phyloP scores from a whole-genome alignment of 164 flowering plant genomes.

The Sedum album region DNA sequence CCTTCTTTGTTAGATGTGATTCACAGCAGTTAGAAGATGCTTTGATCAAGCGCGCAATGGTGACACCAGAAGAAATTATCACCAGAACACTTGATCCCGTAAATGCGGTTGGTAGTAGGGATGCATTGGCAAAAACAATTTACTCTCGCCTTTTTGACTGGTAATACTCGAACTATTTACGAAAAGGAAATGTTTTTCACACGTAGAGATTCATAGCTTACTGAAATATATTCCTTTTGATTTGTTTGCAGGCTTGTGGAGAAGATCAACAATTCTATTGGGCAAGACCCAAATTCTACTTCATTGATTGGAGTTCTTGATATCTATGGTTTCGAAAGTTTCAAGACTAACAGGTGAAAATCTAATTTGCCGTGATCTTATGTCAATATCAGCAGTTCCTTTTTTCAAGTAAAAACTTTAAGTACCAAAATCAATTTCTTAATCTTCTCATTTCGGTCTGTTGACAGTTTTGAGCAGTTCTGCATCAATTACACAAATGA shows the following conservation, averaged over 20 bases:
- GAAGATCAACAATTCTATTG: slow-evolving; percentile 85
- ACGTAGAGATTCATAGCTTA: too few relatives aligned
- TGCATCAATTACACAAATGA: not conserved
- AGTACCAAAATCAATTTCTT: not conserved
- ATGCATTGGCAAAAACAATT: slow-evolving; percentile 93
- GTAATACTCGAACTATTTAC: slow-evolving; percentile 37
- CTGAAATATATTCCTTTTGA: not conserved
- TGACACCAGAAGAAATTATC: slow-evolving; percentile 29
- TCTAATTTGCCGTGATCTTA: not conserved
- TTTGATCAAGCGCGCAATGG: not conserved
- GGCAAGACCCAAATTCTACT: slow-evolving; percentile 94
- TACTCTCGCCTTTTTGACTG: slow-evolving; percentile 96
- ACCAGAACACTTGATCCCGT: slow-evolving; percentile 91
- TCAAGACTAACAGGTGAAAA: slow-evolving; percentile 77
- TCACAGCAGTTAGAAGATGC: slow-evolving; percentile 89
- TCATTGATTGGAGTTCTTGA: slow-evolving; percentile 95
- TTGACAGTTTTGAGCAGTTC: slow-evolving; percentile 87
- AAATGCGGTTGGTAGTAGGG: slow-evolving; percentile 81
- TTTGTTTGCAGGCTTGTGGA: slow-evolving; percentile 75
- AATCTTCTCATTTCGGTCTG: not conserved
- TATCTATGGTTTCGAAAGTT: slow-evolving; percentile 98
- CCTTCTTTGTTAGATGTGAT: slow-evolving; percentile 55
- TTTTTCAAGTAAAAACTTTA: not conserved
- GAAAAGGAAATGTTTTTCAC: too few relatives aligned
- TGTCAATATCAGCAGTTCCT: not conserved